Evolutionary conservation across 306 rosid species (phyloP), one percentile per base, ranked within the genome.

Genomic region (Fragaria ananassa): DNA sequence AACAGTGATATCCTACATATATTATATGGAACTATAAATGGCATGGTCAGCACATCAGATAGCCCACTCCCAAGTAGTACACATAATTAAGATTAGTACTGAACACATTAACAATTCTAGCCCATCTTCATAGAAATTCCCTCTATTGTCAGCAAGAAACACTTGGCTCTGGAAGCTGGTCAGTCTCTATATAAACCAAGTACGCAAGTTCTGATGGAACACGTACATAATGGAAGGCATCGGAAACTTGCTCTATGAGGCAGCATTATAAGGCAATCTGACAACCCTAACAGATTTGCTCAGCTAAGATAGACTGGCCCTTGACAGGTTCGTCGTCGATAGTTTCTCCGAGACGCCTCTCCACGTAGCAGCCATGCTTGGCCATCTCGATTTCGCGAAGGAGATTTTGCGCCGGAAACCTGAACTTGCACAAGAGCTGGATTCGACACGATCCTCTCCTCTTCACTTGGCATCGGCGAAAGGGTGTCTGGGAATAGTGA

Each of bases 381-480:
- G 79, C 2, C 80, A 74, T 31, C 29, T 6, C 2, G 66, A 80
- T 58, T 80, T 80, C 21, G 76, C 31, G 3, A 68, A 68, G 54
- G 80, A 58, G 76, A 74, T 74, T 57, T 34, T 80, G 46, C 31
- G 10, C 6, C 54, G 71, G 42, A 80, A 69, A 62, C 79, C 76
- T 49, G 37, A 74, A 41, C 79, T 80, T 27, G 76, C 84, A 29
- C 46, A 70, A 41, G 84, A 76, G 76, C 37, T 61, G 42, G 77
- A 81, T 77, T 61, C 68, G 18, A 21, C 39, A 29, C 25, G 73
- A 17, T 75, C 42, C 0, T 69, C 68, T 37, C 77, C 84, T n/a
- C 80, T 75, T 12, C 84, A 81, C 69, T 39, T 81, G 66, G 84
- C 80, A 21, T 63, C 72, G 35, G 84, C 72, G 27, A 81, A 70